Evolutionary conservation across 257 asterid species (phyloP).

Genomic region (Asclepias syriaca): DNA sequence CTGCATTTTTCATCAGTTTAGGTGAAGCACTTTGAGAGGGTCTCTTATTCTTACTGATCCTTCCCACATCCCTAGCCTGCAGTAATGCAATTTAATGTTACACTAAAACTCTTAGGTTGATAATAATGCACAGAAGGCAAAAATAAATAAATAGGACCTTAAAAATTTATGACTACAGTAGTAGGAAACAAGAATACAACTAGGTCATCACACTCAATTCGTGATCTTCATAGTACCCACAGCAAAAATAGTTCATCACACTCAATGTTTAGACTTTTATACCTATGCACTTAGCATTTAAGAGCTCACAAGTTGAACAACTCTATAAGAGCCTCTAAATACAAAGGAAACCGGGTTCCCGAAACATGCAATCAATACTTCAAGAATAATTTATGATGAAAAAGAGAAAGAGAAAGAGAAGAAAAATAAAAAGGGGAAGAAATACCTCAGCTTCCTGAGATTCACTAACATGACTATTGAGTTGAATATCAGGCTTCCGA

Average conservation of each 20-base stretch:
- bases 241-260: not conserved
- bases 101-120: not conserved
- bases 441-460: conserved; percentile 58
- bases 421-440: not conserved
- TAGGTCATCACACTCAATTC: not conserved
- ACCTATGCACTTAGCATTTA: not conserved
- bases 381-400: not conserved
- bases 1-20: conserved; percentile 48
- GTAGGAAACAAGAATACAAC: not conserved
- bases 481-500: conserved; percentile 45
- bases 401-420: not conserved
- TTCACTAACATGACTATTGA: conserved; percentile 34
- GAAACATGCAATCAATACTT: not conserved
- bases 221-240: no score
- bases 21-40: conserved; percentile 56
- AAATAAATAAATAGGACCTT: not conserved
- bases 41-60: conserved; percentile 50
- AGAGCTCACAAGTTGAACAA: not conserved
- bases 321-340: not conserved
- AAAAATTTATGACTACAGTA: not conserved
- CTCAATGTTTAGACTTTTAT: not conserved
- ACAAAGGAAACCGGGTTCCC: not conserved
- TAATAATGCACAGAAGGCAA: not conserved
- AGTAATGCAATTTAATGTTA: conserved; percentile 16
- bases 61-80: conserved; percentile 58